Percentiles rank a stretch among this genome's conserved stretches.
These are phyloP conservation scores for Amaranthus hypochondriacus DNA, from an alignment of 148 eudicot species.

Conservation along the genomic window DNA sequence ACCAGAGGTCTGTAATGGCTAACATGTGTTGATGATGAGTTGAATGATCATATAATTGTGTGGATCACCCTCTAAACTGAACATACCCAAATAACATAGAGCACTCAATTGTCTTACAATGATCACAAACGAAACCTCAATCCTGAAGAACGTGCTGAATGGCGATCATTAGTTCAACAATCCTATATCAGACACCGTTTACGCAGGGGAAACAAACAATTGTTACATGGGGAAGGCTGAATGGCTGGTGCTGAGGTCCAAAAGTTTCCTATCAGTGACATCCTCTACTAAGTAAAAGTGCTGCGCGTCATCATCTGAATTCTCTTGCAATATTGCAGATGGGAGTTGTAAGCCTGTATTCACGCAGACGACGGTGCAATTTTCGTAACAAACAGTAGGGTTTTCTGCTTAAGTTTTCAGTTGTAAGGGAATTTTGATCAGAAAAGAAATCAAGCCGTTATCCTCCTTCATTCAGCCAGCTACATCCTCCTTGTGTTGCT, in stretches of 20 bases:
- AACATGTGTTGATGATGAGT: background rate
- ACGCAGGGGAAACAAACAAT: background rate
- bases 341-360: background rate
- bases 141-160: background rate
- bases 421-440: background rate
- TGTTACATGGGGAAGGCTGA: background rate
- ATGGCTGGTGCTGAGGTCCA: background rate
- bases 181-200: background rate
- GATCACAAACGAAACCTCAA: background rate
- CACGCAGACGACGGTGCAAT: background rate
- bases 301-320: too few species aligned
- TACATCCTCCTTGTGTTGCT: slow-evolving; percentile 42
- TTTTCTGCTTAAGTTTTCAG: background rate
- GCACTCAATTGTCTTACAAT: background rate
- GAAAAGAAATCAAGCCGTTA: slow-evolving; percentile 20
- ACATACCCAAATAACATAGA: background rate
- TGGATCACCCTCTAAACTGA: background rate
- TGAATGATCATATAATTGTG: background rate
- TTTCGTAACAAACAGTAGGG: background rate
- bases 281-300: background rate
- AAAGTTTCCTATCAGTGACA: background rate
- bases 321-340: background rate
- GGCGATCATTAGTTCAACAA: background rate
- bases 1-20: background rate
- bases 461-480: slow-evolving; percentile 54